Conservation (phyloP, 805 yeast species). For the Torulaspora quercuum region DNA sequence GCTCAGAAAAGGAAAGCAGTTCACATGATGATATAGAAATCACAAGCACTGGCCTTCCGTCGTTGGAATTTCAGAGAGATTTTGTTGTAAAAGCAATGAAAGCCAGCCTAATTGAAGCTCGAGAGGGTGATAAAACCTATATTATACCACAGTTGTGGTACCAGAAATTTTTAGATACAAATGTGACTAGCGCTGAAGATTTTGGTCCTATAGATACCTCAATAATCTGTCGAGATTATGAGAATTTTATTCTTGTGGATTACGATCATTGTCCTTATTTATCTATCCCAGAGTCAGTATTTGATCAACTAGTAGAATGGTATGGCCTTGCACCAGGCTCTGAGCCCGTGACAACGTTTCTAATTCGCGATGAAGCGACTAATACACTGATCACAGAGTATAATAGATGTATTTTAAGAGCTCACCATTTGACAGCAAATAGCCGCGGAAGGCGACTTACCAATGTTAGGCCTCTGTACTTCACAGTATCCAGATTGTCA, state of each 20-base stretch:
- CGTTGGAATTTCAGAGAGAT: conserved; percentile 23
- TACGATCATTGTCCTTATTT: conserved; percentile 30
- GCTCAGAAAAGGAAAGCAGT: too few species aligned
- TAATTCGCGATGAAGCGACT: conserved; percentile 31
- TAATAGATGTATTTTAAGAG: conserved; percentile 37
- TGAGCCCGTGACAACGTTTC: conserved; percentile 38
- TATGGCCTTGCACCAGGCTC: conserved; percentile 48
- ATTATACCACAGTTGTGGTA: conserved; percentile 49
- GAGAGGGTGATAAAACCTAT: conserved; percentile 50
- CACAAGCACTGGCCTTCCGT: too few species aligned
- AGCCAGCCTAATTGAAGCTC: conserved; percentile 15
- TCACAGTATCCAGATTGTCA: conserved; percentile 37
- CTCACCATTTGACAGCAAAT: conserved; percentile 35
- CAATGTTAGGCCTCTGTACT: conserved; percentile 25
- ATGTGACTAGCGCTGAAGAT: conserved; percentile 27
- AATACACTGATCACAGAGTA: conserved; percentile 36
- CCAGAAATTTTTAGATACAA: conserved; percentile 38
- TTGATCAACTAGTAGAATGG: conserved; percentile 47
- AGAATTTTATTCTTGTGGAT: conserved; percentile 41
- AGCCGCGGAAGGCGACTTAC: conserved; percentile 13
- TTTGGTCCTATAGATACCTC: conserved; percentile 50
- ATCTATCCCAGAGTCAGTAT: conserved; percentile 45
- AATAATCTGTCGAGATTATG: conserved; percentile 44
- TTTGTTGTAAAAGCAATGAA: conserved; percentile 17
- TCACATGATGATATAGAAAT: too few species aligned